Evolutionary conservation across 768 basidiomycete species (phyloP).

Genomic region (Tricholoma sp.): DNA sequence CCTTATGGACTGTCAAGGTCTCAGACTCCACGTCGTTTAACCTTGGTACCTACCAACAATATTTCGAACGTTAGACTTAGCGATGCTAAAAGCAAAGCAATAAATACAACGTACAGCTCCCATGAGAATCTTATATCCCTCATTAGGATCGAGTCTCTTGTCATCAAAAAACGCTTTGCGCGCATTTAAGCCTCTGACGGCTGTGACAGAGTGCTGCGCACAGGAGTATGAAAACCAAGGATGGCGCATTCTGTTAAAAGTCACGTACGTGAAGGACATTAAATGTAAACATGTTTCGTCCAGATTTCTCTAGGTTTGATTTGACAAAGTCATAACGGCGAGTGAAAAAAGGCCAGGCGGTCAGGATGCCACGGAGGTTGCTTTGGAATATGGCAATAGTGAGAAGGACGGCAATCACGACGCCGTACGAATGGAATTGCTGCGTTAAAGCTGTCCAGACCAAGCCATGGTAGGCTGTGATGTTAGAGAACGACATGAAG

Average conservation of each 20-base stretch:
- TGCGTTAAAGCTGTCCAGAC: not conserved
- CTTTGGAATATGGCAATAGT: not conserved
- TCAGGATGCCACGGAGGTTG: not conserved
- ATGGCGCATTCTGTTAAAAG: not conserved
- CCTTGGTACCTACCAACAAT: conserved; percentile 10
- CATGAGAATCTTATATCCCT: conserved; percentile 32
- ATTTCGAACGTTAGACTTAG: not conserved
- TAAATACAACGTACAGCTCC: conserved; percentile 17
- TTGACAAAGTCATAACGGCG: not conserved
- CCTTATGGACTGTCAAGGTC: not conserved
- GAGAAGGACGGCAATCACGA: not conserved
- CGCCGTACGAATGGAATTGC: not conserved
- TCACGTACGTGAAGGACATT: not conserved
- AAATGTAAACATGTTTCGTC: not conserved
- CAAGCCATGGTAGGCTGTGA: not conserved
- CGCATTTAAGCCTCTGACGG: conserved; percentile 24
- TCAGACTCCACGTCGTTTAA: conserved; percentile 16
- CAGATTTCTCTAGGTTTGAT: not conserved
- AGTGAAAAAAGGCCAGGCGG: conserved; percentile 1
- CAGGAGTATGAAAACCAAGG: not conserved
- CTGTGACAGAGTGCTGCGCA: conserved; percentile 17
- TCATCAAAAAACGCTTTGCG: conserved; percentile 26
- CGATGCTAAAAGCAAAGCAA: not conserved
- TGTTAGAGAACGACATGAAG: not conserved
- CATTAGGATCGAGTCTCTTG: conserved; percentile 21